phyloP scores from a whole-genome alignment of 2,329 filamentous ascomycete genomes.

The Beauveria pseudobassiana region DNA sequence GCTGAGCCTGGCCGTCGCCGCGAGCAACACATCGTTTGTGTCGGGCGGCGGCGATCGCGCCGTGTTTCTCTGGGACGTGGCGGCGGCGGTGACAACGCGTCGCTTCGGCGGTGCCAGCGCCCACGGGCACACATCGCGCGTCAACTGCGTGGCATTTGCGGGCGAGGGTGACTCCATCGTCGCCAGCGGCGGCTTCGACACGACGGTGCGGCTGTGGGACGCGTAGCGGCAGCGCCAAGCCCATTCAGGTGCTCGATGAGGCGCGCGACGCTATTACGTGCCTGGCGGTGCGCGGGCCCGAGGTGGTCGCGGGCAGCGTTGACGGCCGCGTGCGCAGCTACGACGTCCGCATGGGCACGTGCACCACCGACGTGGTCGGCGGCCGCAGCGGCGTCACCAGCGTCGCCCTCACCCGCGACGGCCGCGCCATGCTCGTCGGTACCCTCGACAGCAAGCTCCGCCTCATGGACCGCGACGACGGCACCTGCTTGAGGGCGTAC shows the following conservation, averaged over 20 bases:
- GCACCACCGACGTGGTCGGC: conserved; percentile 63
- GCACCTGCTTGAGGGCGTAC: conserved; percentile 67
- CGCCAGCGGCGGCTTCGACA: conserved; percentile 67
- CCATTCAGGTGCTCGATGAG: conserved; percentile 66
- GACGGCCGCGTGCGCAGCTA: conserved; percentile 78
- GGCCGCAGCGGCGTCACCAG: conserved; percentile 65
- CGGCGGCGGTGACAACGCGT: conserved; percentile 66
- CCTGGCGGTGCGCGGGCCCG: conserved; percentile 39
- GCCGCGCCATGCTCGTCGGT: conserved; percentile 65
- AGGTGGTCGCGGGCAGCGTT: conserved; percentile 70
- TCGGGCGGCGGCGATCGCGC: conserved; percentile 84
- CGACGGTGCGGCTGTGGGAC: conserved; percentile 72
- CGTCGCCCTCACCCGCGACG: conserved; percentile 62
- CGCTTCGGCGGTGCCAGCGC: conserved; percentile 55
- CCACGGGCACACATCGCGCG: conserved; percentile 59
- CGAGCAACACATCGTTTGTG: conserved; percentile 77
- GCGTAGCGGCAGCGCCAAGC: conserved; percentile 46
- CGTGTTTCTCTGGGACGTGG: conserved; percentile 93
- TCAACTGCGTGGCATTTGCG: conserved; percentile 74
- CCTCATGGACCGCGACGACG: conserved; percentile 71
- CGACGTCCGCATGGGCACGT: conserved; percentile 69
- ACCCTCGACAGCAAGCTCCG: conserved; percentile 69
- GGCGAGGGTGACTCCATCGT: conserved; percentile 69
- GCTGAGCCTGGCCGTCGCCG: conserved; percentile 65
- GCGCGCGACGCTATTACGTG: conserved; percentile 61